Evolutionary conservation across 208 protist species (phyloP), one percentile per base, ranked within the genome.

Genomic region (Leishmania turanica): DNA sequence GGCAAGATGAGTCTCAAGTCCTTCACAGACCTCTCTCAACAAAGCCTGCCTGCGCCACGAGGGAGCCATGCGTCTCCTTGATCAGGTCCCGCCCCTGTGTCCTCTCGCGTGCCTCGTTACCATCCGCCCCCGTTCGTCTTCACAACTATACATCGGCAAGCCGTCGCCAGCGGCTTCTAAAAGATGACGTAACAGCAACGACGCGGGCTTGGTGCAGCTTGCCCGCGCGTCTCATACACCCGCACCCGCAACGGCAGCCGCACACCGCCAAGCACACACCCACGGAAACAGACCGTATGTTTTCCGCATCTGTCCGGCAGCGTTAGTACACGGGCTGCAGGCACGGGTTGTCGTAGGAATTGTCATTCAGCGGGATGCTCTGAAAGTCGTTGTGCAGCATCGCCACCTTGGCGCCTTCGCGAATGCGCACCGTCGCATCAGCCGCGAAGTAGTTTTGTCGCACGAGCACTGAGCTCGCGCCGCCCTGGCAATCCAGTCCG

Each of bases 311-410:
- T 11, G 31, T n/a, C 8, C 4, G 66, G 40, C 1, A 37, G 21
- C 27, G 7, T 80, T 87, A 97, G 81, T 97, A 97, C 64, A 88
- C 86, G 0, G 92, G 72, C 49, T 93, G 88, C 87, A 93, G 84
- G 73, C 85, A 93, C 17, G 91, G 90, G 73, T 96, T 96, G 13
- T 90, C 85, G 62, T 78, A 49, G 13, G 81, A 68, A 70, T 94
- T 94, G 47, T 95, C 88, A 68, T 91, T 82, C 6, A 95, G 68
- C 3, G 90, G 91, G 21, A 95, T 81, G 72, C 64, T 87, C 70
- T 90, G 85, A 27, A 95, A 81, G 45, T 89, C 73, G 81, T 96
- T 97, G 79, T 95, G 78, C 73, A 96, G 64, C 56, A 97, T 77
- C 69, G 84, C 85, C 47, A 88, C 89, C 3, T 82, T 87, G 21